A percentile compares a stretch with the other conserved stretches of the same genome.
phyloP scores from a whole-genome alignment of 345 rosid species.

The Kandelia obovata region DNA sequence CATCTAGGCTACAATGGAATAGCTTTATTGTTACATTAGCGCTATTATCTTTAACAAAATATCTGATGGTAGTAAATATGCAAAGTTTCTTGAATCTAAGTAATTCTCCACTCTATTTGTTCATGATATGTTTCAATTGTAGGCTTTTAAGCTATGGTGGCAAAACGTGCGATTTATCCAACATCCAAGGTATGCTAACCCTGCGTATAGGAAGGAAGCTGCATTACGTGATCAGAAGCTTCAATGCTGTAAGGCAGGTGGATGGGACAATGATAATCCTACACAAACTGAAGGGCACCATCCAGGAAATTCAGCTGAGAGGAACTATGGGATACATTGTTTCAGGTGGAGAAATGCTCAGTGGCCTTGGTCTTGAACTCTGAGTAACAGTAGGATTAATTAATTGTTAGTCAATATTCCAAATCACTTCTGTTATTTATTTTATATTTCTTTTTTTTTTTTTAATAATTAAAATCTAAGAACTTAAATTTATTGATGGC shows the following conservation, averaged over 20 bases:
- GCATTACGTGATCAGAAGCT: constrained; percentile 47
- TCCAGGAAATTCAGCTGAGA: constrained; percentile 9
- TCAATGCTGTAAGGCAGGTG: constrained; percentile 36
- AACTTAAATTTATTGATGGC: too few relatives aligned
- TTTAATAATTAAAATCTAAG: too few relatives aligned
- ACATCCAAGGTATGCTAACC: constrained; percentile 67
- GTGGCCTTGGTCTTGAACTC: constrained; percentile 81
- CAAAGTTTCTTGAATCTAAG: not conserved
- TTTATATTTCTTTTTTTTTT: too few relatives aligned
- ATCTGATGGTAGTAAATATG: too few relatives aligned
- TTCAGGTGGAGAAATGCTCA: constrained; percentile 87
- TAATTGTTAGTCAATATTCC: too few relatives aligned
- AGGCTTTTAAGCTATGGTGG: constrained; percentile 96
- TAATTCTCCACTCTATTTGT: not conserved
- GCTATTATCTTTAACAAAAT: too few relatives aligned
- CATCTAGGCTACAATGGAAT: too few relatives aligned
- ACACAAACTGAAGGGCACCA: constrained; percentile 19
- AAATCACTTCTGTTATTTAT: too few relatives aligned
- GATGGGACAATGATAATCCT: constrained; percentile 14
- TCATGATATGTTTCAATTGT: constrained; percentile 3
- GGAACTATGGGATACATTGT: constrained; percentile 31
- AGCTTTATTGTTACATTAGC: too few relatives aligned
- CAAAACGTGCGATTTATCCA: constrained; percentile 65
- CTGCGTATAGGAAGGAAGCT: constrained; percentile 63
- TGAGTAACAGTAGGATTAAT: too few relatives aligned